Base-by-base conservation (phyloP, 2,329 filamentous ascomycete species). In the Myotisia sp. region DNA sequence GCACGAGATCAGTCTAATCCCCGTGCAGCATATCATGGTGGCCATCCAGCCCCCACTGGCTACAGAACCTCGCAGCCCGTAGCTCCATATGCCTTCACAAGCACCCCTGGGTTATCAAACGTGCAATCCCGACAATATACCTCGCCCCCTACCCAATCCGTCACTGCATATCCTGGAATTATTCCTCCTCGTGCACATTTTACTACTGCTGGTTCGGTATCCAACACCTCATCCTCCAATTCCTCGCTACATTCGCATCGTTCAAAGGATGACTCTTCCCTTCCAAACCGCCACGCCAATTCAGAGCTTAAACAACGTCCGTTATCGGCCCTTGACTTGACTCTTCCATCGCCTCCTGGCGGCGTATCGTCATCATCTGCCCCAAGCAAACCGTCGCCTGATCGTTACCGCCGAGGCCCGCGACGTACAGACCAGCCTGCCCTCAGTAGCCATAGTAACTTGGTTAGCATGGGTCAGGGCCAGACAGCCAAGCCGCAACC, bases 51-150 rank as follows among this genome's bases (percentile, higher is more conserved):
- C 26, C 16, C 26, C 17, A 23, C 32, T 2, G 39, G 37, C 17
- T 42, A 44, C 29, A 34, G 40, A 35, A 28, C 29, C 26, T 48
- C 65, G 65, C 41, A 67, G 61, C 72, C 77, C 9, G 72, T 82
- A 41, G 78, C 83, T 51, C 79, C 79, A 6, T 86, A 85, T 58
- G 77, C 79, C 26, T 85, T 85, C 51, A 79, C 73, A 2, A 69
- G 65, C 46, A 78, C 77, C n/a, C 76, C 79, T 16, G 75, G 67
- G 42, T 58, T 82, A 45, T 68, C 70, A 40, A 70, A 65, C 40
- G 37, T 49, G 43, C 69, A 72, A 60, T 59, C 44, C 59, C 68
- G 53, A 51, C 70, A 53, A 57, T 68, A 42, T 52, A 59, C 47
- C 58, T 68, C 29, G 62, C 63, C 40, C 31, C 70, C 71, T 68